Conservation (phyloP, 257 asterid species). For the Mentha longifolia region DNA sequence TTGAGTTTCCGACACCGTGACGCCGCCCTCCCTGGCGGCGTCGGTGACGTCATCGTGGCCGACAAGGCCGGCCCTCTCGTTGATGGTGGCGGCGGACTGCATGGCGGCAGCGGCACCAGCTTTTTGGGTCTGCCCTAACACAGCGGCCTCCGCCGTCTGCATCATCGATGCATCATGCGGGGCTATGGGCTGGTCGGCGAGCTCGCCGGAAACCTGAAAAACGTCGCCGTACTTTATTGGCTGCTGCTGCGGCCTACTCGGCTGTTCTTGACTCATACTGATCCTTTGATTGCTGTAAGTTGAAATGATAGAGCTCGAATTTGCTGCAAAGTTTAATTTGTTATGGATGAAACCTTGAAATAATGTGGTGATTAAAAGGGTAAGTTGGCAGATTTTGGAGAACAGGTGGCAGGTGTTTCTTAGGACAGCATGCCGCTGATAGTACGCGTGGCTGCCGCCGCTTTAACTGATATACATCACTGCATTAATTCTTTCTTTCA, state of each 20-base stretch:
- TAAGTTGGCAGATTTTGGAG: background rate
- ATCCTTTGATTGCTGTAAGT: background rate
- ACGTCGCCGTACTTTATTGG: constrained; percentile 67
- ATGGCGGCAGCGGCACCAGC: constrained; percentile 67
- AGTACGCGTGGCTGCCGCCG: background rate
- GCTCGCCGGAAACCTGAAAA: constrained; percentile 57
- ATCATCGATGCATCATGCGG: constrained; percentile 77
- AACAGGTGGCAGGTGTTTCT: constrained; percentile 21
- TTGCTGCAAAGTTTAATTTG: background rate
- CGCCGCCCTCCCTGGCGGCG: constrained; percentile 45
- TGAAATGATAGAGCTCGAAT: background rate
- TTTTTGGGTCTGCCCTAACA: constrained; percentile 55
- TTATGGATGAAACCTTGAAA: background rate
- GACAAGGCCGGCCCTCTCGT: constrained; percentile 61
- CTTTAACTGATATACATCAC: no score
- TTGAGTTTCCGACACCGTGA: constrained; percentile 50
- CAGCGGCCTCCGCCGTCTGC: constrained; percentile 62
- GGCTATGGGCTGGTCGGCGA: constrained; percentile 53
- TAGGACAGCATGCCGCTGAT: background rate
- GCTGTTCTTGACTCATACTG: constrained; percentile 62
- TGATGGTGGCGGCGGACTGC: constrained; percentile 64
- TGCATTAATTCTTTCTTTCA: no score
- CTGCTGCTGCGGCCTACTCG: constrained; percentile 41
- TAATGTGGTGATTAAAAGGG: background rate
- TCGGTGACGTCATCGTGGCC: constrained; percentile 48